Conservation (phyloP, 306 rosid species). For the Medicago arabica region DNA sequence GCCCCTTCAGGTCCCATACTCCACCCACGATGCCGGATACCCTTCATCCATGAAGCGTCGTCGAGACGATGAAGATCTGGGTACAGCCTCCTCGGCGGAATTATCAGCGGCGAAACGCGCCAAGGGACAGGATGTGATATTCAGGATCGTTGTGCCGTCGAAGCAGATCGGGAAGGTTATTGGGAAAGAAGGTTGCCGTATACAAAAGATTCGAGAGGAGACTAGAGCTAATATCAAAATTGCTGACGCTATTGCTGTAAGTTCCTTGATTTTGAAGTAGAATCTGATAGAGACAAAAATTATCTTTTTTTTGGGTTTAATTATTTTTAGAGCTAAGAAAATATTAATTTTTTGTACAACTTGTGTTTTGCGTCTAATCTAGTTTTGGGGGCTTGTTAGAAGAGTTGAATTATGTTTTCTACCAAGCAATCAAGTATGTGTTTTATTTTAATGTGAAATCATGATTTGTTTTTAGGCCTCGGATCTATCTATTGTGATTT, state of each 20-base stretch:
- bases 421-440: not conserved
- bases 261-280: not conserved
- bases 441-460: not conserved
- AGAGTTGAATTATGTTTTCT: constrained; percentile 18
- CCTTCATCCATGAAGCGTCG: constrained; percentile 65
- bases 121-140: constrained; percentile 75
- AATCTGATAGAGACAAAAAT: not conserved
- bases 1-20: constrained; percentile 42
- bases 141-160: constrained; percentile 85
- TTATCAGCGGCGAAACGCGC: constrained; percentile 66
- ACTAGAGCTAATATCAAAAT: constrained; percentile 83
- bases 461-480: not conserved
- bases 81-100: constrained; percentile 32
- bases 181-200: constrained; percentile 88
- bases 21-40: constrained; percentile 42
- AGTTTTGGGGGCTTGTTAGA: constrained; percentile 10
- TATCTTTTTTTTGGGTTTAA: not conserved
- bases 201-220: constrained; percentile 84
- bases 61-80: constrained; percentile 65
- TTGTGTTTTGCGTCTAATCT: not conserved
- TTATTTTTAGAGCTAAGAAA: not conserved
- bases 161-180: constrained; percentile 97
- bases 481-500: not conserved
- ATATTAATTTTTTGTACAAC: not conserved
- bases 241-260: constrained; percentile 82